Conservation (phyloP, 108 stramenopile species). For the Cyclostephanos tholiformis region DNA sequence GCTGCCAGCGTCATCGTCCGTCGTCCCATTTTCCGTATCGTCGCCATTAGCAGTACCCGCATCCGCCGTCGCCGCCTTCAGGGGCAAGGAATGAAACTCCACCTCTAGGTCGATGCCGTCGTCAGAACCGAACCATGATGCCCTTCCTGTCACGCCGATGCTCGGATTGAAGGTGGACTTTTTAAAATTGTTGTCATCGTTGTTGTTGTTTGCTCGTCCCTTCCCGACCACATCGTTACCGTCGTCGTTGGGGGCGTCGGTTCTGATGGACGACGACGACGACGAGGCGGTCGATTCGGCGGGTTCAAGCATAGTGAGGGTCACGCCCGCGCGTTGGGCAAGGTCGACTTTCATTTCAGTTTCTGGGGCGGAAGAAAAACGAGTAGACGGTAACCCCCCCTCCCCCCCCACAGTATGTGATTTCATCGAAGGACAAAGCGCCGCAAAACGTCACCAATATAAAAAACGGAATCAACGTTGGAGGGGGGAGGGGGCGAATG, state of each 20-base stretch:
- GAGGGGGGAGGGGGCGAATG: neutral
- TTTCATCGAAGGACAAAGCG: too few species aligned
- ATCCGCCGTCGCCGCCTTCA: slow-evolving; percentile 1
- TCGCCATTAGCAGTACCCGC: neutral
- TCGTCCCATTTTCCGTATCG: neutral
- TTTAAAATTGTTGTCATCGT: neutral
- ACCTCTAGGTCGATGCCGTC: slow-evolving; percentile 56
- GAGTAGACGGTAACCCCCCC: too few species aligned
- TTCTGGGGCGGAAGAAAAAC: slow-evolving; percentile 30
- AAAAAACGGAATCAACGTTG: too few species aligned
- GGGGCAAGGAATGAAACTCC: slow-evolving; percentile 32
- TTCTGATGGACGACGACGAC: neutral
- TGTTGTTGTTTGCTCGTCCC: slow-evolving; percentile 15
- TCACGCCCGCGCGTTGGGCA: slow-evolving; percentile 59
- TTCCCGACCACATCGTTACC: slow-evolving; percentile 37
- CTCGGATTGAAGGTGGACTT: slow-evolving; percentile 13
- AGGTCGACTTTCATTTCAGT: slow-evolving; percentile 55
- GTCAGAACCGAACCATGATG: slow-evolving; percentile 71
- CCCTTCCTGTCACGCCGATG: slow-evolving; percentile 8
- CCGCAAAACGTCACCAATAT: too few species aligned
- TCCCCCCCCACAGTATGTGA: too few species aligned
- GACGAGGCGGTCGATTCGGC: slow-evolving; percentile 10
- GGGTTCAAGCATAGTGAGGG: slow-evolving; percentile 64
- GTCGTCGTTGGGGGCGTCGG: slow-evolving; percentile 33
- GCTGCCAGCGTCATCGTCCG: neutral